Conservation (phyloP, 805 yeast species). For the Sugiyamaella marilandica region DNA sequence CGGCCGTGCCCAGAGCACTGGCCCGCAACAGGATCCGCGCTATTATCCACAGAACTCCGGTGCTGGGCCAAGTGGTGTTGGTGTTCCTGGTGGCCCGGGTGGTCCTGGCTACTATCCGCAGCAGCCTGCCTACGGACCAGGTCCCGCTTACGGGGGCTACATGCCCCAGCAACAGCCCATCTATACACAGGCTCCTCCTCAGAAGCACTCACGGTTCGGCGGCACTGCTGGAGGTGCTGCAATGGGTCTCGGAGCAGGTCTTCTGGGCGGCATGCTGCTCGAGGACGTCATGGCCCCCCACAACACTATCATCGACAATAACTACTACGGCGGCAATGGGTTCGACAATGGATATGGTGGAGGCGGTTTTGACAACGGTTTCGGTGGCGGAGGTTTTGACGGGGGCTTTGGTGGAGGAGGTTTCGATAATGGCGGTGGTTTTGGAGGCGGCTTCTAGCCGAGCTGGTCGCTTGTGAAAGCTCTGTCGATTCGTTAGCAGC, state of each 20-base stretch:
- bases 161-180: slow-evolving; percentile 18
- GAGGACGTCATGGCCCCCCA: slow-evolving; percentile 40
- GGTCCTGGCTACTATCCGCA: slow-evolving; percentile 14
- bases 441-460: not conserved
- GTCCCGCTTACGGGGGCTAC: slow-evolving; percentile 22
- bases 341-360: slow-evolving; percentile 33
- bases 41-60: not conserved
- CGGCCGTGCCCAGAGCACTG: slow-evolving; percentile 1
- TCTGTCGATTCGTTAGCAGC: too few relatives aligned
- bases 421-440: slow-evolving; percentile 24
- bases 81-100: slow-evolving; percentile 6
- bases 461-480: not conserved
- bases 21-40: slow-evolving; percentile 11
- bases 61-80: slow-evolving; percentile 4
- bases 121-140: slow-evolving; percentile 19
- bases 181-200: slow-evolving; percentile 29
- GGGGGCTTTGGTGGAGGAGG: slow-evolving; percentile 38
- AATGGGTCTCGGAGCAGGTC: slow-evolving; percentile 53
- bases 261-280: slow-evolving; percentile 55
- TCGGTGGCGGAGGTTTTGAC: slow-evolving; percentile 30
- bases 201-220: slow-evolving; percentile 31
- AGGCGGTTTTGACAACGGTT: slow-evolving; percentile 31
- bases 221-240: slow-evolving; percentile 43
- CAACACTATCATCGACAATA: slow-evolving; percentile 36
- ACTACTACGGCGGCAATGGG: slow-evolving; percentile 28